Base-by-base conservation (phyloP, 2,329 filamentous ascomycete species). In the Penicillium rolfsii region DNA sequence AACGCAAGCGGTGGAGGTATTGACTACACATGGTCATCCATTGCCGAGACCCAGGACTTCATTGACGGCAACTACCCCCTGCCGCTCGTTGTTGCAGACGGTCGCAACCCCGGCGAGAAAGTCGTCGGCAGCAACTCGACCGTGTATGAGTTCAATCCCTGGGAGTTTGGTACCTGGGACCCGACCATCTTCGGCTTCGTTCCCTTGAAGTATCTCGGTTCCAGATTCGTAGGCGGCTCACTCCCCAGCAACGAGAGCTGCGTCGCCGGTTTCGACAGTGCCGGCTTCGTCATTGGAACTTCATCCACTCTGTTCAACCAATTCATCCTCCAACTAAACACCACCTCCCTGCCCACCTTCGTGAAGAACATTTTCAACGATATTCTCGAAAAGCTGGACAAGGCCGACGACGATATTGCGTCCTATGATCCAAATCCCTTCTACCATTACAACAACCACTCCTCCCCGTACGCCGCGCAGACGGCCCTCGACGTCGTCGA, bases 221-320 rank as follows among this genome's bases (percentile, higher is more conserved):
- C 90, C 1, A 87, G 87, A 65, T 93, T 94, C 74, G 83, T 81
- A 41, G 81, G 78, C 5, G 91, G 91, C 22, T 71, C 73, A 7
- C 75, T 95, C 22, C 78, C 84, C 0, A 72, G 79, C 11, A 74
- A 82, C 58, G 83, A 84, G 46, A 73, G 78, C 30, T 97, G 93
- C 71, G 83, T 96, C 16, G 81, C 84, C 7, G 93, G 93, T 0
- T 93, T 93, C 64, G 93, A 97, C 76, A 93, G 93, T 68, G 85
- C 85, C 26, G 91, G 91, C 6, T 97, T 86, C 71, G 81, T 96
- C 28, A 92, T 96, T 86, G 93, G 93, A 54, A 96, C 93, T 0
- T 92, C 89, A 24, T 91, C 89, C 1, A 89, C 90, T 0, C 82
- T 97, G 1, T 97, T 97, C 83, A 97, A 96, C 78, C 82, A 87